Evolutionary conservation across 2,329 filamentous ascomycete species (phyloP), one percentile per base, ranked within the genome.

Genomic region (Colletotrichum sp.): DNA sequence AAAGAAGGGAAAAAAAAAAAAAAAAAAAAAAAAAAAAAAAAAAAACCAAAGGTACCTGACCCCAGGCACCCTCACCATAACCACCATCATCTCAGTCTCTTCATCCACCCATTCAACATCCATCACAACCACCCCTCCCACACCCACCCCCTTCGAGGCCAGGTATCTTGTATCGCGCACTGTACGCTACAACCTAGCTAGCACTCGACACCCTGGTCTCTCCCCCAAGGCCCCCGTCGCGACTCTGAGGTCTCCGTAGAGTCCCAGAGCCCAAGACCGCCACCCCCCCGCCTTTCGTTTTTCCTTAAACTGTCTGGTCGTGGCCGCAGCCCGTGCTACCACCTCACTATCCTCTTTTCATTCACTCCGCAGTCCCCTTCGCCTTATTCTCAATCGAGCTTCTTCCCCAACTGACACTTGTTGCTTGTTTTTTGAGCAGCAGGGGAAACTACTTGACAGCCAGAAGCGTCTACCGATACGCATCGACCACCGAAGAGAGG

Each of bases 291-390:
- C 78, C 77, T 78, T 78, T 82, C 78, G 77, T 80, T 83, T 82
- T 80, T 84, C 70, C 73, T 85, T 82, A 84, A 85, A 83, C 82
- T 83, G 81, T 84, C 80, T 83, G 82, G 83, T 82, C 81, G 81
- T 85, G 84, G 81, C 83, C 84, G 82, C 84, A 84, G 84, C 82
- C 84, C 84, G 85, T 87, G 85, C 85, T 86, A 88, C 86, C 83
- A 87, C 84, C 84, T 87, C 85, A 83, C 86, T 87, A 87, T 87
- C 82, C 86, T 87, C 85, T 87, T 88, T 88, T 87, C 85, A 86
- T 83, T 80, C 86, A 86, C 85, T 86, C 84, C 84, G 86, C 85
- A 85, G 84, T 86, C 84, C 86, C 83, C 85, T 87, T 83, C 81
- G 78, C 86, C 86, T 85, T 83, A 86, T 87, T 34, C 76, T 76